Percentiles rank a stretch among this genome's conserved stretches.
These are phyloP conservation scores for Ogataea methanolica DNA, from an alignment of 805 yeast species.

Conservation along the genomic window DNA sequence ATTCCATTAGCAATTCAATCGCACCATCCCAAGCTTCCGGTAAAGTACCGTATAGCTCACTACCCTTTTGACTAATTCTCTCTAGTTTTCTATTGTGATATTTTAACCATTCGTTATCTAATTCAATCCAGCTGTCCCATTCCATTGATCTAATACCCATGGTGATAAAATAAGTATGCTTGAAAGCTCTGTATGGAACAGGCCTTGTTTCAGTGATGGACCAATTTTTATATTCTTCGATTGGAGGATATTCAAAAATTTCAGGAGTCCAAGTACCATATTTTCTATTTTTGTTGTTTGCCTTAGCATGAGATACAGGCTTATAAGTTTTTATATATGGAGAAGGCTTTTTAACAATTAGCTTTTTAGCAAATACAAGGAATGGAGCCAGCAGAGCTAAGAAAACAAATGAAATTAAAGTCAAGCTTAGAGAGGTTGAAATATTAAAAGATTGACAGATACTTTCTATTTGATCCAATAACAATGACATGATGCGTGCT, in stretches of 20 bases:
- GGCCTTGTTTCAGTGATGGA: conserved; percentile 46
- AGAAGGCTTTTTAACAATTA: conserved; percentile 1
- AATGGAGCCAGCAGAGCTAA: conserved; percentile 4
- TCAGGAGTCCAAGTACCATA: conserved; percentile 54
- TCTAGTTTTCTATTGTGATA: conserved; percentile 49
- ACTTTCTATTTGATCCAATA: conserved; percentile 4
- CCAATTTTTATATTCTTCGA: conserved; percentile 46
- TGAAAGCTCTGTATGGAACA: conserved; percentile 63
- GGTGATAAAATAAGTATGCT: conserved; percentile 56
- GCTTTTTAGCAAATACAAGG: neutral
- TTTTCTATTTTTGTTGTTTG: conserved; percentile 42
- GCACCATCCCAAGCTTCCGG: conserved; percentile 51
- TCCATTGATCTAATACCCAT: conserved; percentile 69
- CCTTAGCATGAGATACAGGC: conserved; percentile 31
- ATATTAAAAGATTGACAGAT: conserved; percentile 5
- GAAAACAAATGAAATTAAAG: conserved; percentile 5
- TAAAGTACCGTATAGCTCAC: conserved; percentile 45
- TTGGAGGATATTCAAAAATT: conserved; percentile 43
- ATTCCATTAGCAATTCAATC: conserved; percentile 49
- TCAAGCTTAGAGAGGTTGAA: conserved; percentile 5
- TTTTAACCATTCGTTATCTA: conserved; percentile 61
- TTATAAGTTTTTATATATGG: conserved; percentile 16
- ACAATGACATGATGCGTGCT: conserved; percentile 5
- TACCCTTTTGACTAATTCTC: conserved; percentile 43
- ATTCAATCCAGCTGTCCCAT: conserved; percentile 59